Conservation (phyloP, 2,329 filamentous ascomycete species). For the Aschersonia sp. region DNA sequence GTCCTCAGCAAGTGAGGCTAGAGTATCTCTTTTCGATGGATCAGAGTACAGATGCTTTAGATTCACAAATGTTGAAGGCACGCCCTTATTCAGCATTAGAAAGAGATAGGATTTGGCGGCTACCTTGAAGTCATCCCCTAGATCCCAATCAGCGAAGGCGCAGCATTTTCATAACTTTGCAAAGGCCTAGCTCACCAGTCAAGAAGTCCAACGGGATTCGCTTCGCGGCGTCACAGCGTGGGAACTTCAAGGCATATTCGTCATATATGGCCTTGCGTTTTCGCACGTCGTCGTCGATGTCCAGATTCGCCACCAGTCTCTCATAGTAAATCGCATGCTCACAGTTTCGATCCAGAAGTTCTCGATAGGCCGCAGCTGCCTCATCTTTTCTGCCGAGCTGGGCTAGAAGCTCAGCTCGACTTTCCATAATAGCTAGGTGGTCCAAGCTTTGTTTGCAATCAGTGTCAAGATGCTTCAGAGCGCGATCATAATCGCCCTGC, state of each 20-base stretch:
- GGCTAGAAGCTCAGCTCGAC: slow-evolving; percentile 70
- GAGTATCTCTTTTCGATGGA: slow-evolving; percentile 57
- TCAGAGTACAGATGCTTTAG: slow-evolving; percentile 85
- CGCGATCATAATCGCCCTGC: slow-evolving; percentile 66
- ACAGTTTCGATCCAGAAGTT: slow-evolving; percentile 71
- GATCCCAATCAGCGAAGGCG: slow-evolving; percentile 7
- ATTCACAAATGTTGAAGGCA: slow-evolving; percentile 93
- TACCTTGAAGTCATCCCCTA: slow-evolving; percentile 64
- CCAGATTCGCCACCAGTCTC: slow-evolving; percentile 55
- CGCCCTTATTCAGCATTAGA: slow-evolving; percentile 77
- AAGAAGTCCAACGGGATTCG: slow-evolving; percentile 85
- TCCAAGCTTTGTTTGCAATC: slow-evolving; percentile 69
- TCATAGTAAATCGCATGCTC: slow-evolving; percentile 82
- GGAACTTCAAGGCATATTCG: slow-evolving; percentile 66
- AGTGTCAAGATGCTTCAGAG: slow-evolving; percentile 71
- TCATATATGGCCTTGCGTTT: slow-evolving; percentile 57
- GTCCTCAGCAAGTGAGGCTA: slow-evolving; percentile 62
- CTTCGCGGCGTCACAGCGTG: slow-evolving; percentile 70
- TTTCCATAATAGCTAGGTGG: slow-evolving; percentile 71
- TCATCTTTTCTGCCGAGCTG: slow-evolving; percentile 65
- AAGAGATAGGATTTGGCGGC: slow-evolving; percentile 68
- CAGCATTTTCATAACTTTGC: no score
- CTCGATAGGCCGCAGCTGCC: slow-evolving; percentile 66
- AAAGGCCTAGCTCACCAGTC: slow-evolving; percentile 34
- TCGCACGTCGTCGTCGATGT: slow-evolving; percentile 44